phyloP scores from a whole-genome alignment of 139 green algal species.

The Chlamydomonas applanata region DNA sequence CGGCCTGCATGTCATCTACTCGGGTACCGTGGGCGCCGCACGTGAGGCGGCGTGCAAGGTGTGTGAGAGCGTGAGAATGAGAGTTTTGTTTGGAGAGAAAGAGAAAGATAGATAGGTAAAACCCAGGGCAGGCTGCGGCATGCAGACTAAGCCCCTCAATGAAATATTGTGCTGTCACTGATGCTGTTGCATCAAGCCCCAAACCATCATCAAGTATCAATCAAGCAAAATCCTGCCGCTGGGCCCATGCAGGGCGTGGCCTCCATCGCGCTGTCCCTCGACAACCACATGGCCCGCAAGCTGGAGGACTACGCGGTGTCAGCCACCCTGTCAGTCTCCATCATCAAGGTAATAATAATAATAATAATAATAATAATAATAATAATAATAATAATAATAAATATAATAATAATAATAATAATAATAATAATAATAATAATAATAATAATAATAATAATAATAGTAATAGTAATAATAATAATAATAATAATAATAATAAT shows the following conservation, averaged over 20 bases:
- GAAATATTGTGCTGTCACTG: no score
- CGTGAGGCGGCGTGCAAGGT: constrained; percentile 73
- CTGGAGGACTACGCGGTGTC: constrained; percentile 52
- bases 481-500: no score
- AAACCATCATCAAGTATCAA: no score
- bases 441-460: no score
- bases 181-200: no score
- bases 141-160: no score
- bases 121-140: no score
- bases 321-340: constrained; percentile 27
- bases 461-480: no score
- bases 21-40: constrained; percentile 70
- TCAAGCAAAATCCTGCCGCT: neutral
- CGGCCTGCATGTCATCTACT: constrained; percentile 79
- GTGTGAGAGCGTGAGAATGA: neutral
- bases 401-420: no score
- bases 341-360: constrained; percentile 41
- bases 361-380: neutral
- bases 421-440: no score
- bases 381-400: neutral
- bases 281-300: constrained; percentile 56
- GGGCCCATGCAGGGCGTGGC: constrained; percentile 45
- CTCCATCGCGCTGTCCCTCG: constrained; percentile 64
- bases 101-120: no score
- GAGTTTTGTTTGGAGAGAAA: no score